A percentile compares a stretch with the other conserved stretches of the same genome.
Evolutionary conservation across 148 eudicot species (phyloP).

Genomic region (Rhododendron griersonianum): DNA sequence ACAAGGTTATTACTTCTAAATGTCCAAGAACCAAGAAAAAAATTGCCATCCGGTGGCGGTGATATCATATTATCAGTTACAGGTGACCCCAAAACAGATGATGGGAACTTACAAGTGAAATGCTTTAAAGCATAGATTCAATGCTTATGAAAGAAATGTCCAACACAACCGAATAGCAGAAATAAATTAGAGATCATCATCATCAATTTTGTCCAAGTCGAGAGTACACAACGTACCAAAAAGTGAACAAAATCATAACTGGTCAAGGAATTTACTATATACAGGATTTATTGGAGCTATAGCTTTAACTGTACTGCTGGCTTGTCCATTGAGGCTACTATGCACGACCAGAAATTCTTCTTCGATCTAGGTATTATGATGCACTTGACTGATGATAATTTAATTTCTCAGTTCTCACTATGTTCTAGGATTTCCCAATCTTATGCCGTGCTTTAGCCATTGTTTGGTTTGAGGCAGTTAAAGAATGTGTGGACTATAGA

Average conservation of each 20-base stretch:
- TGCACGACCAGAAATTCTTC: not conserved
- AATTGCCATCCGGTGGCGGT: not conserved
- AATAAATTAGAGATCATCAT: not conserved
- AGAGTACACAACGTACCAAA: too few species aligned
- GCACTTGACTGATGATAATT: not conserved
- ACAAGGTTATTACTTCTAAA: not conserved
- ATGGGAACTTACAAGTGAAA: not conserved
- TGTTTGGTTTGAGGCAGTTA: slow-evolving; percentile 36
- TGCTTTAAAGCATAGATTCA: not conserved
- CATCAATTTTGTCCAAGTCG: too few species aligned
- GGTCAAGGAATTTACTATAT: not conserved
- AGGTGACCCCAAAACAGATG: not conserved
- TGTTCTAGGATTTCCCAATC: not conserved
- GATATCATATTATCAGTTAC: not conserved
- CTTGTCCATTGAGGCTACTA: not conserved
- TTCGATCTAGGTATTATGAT: not conserved
- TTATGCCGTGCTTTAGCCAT: not conserved
- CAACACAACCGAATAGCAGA: not conserved
- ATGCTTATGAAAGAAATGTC: not conserved
- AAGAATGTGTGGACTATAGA: slow-evolving; percentile 59
- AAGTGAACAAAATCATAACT: too few species aligned
- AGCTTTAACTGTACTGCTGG: not conserved
- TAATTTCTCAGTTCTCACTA: not conserved
- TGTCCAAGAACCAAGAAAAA: not conserved
- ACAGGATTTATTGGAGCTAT: not conserved